Base-by-base conservation (phyloP, 345 rosid genomes). In the Pugionium dolabratum region DNA sequence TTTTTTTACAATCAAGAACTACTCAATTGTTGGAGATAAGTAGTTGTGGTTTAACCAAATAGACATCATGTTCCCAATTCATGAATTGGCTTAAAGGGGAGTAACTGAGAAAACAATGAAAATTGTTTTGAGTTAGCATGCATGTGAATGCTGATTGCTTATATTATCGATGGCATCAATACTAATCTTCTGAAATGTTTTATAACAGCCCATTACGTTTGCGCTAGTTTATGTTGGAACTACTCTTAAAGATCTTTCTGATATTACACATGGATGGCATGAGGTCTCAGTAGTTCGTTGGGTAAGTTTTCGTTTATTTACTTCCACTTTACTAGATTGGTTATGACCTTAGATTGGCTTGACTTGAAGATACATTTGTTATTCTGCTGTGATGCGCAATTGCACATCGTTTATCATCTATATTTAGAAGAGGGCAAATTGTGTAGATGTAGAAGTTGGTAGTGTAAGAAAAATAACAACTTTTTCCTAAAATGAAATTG, bases 141-240 rank as follows among this genome's bases (percentile, higher is more conserved):
- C 72, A 52, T 59, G 39, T 53, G 42, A 51, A 65, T 50, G 25
- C 39, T 3, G 30, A 37, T 59, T 57, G 42, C 25, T 28, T 7
- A 59, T 44, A 32, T 51, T 9, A 52, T 52, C 31, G n/a, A n/a
- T 53, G 31, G 10, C 44, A 70, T 10, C 3, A 18, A 28, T 9
- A 50, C 30, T 66, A 43, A 66, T 45, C 9, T 32, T 54, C 6
- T 40, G 41, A 33, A 65, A 28, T 74, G 53, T 48, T 55, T 55
- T 54, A 10, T 59, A 41, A 52, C 75, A 84, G 86, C 89, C 86
- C 9, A 78, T 76, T 46, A 84, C 86, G 33, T 71, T 82, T 70
- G 83, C 75, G 18, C 61, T 84, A 57, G 83, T 80, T 18, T 82
- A 84, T 68, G 75, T 77, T 66, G 86, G 89, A 75, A 82, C 86